Conservation (phyloP, 2,329 filamentous ascomycete genomes). For the Zymoseptoria crescenta region DNA sequence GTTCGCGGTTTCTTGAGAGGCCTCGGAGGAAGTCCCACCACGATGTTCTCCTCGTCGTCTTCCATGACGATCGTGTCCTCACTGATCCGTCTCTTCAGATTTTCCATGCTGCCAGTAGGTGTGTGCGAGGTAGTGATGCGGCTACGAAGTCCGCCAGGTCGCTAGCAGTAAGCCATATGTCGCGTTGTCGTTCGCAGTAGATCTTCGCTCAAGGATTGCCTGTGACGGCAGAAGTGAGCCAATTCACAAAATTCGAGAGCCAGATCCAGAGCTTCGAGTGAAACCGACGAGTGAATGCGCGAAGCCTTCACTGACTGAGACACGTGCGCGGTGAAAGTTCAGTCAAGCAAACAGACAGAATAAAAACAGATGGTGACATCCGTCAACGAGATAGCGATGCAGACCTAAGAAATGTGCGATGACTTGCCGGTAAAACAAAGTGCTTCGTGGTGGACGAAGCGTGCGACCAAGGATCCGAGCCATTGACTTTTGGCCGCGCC, state of each 20-base stretch:
- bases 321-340: not conserved
- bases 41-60: not conserved
- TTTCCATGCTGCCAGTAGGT: not conserved
- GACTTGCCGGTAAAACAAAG: not conserved
- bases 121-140: not conserved
- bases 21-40: not conserved
- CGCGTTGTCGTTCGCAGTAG: not conserved
- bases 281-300: not conserved
- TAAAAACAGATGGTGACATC: not conserved
- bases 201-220: too few species aligned
- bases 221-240: not conserved
- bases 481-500: not conserved
- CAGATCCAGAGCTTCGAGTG: not conserved
- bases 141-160: not conserved
- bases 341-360: not conserved
- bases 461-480: not conserved
- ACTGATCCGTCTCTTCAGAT: not conserved
- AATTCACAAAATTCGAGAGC: not conserved
- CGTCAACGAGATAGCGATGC: not conserved
- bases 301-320: not conserved
- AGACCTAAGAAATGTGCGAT: not conserved
- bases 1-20: not conserved
- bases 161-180: not conserved
- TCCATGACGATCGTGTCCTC: not conserved
- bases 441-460: not conserved